These are phyloP conservation scores for Stellera chamaejasme DNA, from an alignment of 345 rosid genomes.

Conservation along the genomic window DNA sequence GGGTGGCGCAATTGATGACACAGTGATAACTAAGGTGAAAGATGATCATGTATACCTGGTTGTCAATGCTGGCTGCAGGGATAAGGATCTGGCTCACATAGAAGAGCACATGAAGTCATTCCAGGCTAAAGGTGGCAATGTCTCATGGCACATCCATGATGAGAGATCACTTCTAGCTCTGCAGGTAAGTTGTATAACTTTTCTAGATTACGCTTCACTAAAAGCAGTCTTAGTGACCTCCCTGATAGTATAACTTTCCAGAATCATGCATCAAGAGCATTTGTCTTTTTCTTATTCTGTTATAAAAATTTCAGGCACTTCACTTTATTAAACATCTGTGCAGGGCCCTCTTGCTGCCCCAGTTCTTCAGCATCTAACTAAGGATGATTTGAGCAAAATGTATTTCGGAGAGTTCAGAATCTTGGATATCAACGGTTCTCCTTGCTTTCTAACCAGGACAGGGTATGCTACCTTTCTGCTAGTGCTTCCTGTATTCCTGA, in stretches of 20 bases:
- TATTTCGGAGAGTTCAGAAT: slow-evolving; percentile 89
- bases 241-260: background rate
- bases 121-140: slow-evolving; percentile 89
- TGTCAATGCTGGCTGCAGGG: slow-evolving; percentile 99
- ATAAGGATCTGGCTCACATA: slow-evolving; percentile 95
- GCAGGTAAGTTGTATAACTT: slow-evolving; percentile 43
- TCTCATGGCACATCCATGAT: slow-evolving; percentile 92
- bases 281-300: background rate
- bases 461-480: slow-evolving; percentile 45
- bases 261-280: background rate
- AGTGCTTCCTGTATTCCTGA: background rate
- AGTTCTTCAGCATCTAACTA: slow-evolving; percentile 78
- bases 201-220: slow-evolving; percentile 2
- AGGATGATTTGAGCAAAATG: slow-evolving; percentile 83
- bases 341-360: slow-evolving; percentile 98
- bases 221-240: background rate
- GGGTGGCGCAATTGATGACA: slow-evolving; percentile 95
- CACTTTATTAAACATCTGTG: slow-evolving; percentile 11
- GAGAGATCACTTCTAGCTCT: slow-evolving; percentile 99
- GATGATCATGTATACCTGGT: slow-evolving; percentile 83
- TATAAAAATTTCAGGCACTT: background rate
- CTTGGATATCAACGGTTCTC: slow-evolving; percentile 68
- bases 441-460: slow-evolving; percentile 88
- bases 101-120: slow-evolving; percentile 95
- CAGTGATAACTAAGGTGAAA: slow-evolving; percentile 83